Base-by-base conservation (phyloP, 2,329 filamentous ascomycete species). In the Xylariaceae sp. region DNA sequence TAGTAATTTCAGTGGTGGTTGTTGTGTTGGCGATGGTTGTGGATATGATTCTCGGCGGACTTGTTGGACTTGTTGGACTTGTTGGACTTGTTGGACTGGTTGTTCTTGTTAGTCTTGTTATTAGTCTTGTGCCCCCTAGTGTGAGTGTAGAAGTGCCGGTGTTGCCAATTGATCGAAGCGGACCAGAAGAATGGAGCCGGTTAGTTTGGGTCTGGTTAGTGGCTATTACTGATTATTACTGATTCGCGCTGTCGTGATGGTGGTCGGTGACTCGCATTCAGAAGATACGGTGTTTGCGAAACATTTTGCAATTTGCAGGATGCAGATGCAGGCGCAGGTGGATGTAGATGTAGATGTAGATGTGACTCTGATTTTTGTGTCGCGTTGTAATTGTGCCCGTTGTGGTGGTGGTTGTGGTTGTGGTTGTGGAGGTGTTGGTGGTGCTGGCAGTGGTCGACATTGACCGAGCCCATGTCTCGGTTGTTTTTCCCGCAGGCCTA, bases 261-360 rank as follows among this genome's bases (percentile, higher is more conserved):
- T 16, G 26, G 66, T 79, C 7, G 59, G 67, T 2, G 66, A 73
- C 20, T 73, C 73, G 0, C 74, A 78, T 16, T 76, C 79, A 58
- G 67, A 75, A 60, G 70, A 70, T 53, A 23, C 44, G 43, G 43
- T 14, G n/a, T 50, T 32, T 37, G 14, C 32, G 14, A 37, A 37
- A 16, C 32, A 37, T 29, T 44, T 44, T 49, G 20, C 20, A 19
- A 16, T 46, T 46, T 26, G 44, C 7, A 46, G 26, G 44, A 18
- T 23, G 19, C 26, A 37, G 40, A 14, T 16, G 41, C 26, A 20
- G 49, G 19, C 16, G 49, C 21, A 6, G 37, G 46, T 14, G 19
- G 4, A 26, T n/a, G 23, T 9, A 26, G 23, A 26, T 26, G 23
- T 9, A 26, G 14, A 10, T 37, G 32, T 37, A 12, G 32, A 37